These are phyloP conservation scores for Beauveria sp. DNA, from an alignment of 2,329 filamentous ascomycete species.

Conservation along the genomic window DNA sequence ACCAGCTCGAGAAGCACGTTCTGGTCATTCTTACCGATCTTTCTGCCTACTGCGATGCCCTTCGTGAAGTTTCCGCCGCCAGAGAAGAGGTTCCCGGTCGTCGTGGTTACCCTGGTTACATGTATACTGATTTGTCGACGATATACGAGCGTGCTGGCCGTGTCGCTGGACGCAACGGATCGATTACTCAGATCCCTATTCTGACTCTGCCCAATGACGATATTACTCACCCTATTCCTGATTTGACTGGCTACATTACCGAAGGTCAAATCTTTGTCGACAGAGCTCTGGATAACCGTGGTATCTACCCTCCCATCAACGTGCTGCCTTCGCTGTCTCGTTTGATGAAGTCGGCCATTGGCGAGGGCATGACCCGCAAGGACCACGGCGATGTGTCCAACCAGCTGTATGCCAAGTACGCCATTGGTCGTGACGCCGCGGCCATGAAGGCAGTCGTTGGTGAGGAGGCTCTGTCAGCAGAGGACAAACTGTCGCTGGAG, in stretches of 20 bases:
- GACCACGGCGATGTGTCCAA: slow-evolving; percentile 98
- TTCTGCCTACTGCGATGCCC: slow-evolving; percentile 95
- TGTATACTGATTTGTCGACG: slow-evolving; percentile 99
- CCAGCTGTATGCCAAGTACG: slow-evolving; percentile 99
- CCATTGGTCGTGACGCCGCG: slow-evolving; percentile 95
- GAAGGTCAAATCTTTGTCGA: slow-evolving; percentile 98
- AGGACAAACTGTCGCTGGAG: slow-evolving; percentile 96
- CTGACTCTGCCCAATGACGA: slow-evolving; percentile 99
- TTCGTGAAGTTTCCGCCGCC: slow-evolving; percentile 96
- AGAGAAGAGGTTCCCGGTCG: slow-evolving; percentile 98
- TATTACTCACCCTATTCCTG: slow-evolving; percentile 97
- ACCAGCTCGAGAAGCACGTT: slow-evolving; percentile 99
- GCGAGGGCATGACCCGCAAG: slow-evolving; percentile 90
- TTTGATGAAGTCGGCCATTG: slow-evolving; percentile 99
- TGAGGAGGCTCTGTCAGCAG: slow-evolving; percentile 89
- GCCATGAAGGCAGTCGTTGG: slow-evolving; percentile 99
- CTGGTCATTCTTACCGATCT: slow-evolving; percentile 97
- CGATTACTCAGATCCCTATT: slow-evolving; percentile 98
- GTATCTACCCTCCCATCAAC: slow-evolving; percentile 98
- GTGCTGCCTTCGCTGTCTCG: slow-evolving; percentile 94
- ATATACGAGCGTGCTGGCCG: slow-evolving; percentile 99
- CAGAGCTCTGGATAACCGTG: slow-evolving; percentile 88
- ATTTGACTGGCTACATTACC: slow-evolving; percentile 98
- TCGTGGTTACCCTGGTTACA: slow-evolving; percentile 99
- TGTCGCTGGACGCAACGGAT: slow-evolving; percentile 93